phyloP scores from a whole-genome alignment of 1,284 basidiomycete genomes.

The Grifola frondosa region DNA sequence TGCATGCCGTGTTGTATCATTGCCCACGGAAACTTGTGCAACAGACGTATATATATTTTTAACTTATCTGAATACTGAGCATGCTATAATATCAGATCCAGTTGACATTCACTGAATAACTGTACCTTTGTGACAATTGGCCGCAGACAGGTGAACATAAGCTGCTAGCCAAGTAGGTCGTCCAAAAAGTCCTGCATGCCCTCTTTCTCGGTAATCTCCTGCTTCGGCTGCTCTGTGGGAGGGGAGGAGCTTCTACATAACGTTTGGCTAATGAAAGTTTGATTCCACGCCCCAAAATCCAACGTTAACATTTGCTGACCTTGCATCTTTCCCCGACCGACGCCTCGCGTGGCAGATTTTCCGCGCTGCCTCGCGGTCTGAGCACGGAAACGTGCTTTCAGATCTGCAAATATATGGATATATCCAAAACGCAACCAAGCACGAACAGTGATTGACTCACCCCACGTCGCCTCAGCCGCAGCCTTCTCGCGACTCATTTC shows the following conservation, averaged over 20 bases:
- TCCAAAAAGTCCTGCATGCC: constrained; percentile 76
- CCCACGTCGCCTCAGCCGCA: constrained; percentile 69
- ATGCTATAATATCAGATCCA: too few species aligned
- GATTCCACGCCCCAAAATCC: constrained; percentile 8
- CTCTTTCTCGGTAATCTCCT: constrained; percentile 47
- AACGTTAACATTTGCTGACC: constrained; percentile 28
- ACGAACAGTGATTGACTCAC: constrained; percentile 34
- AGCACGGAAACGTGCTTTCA: constrained; percentile 65
- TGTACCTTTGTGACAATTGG: too few species aligned
- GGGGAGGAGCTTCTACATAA: constrained; percentile 54
- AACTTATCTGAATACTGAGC: too few species aligned
- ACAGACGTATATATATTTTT: too few species aligned
- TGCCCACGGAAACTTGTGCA: too few species aligned
- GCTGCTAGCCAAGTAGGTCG: constrained; percentile 51
- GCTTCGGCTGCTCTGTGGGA: constrained; percentile 34
- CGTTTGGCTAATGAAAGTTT: constrained; percentile 25
- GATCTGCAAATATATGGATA: constrained; percentile 41
- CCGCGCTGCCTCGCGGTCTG: constrained; percentile 51
- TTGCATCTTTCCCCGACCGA: constrained; percentile 32
- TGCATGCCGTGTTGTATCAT: too few species aligned
- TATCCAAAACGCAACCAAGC: neutral
- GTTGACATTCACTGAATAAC: too few species aligned
- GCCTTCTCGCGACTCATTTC: constrained; percentile 66
- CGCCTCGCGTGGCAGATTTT: constrained; percentile 18
- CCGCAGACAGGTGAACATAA: too few species aligned